phyloP scores from a whole-genome alignment of 352 stramenopile genomes.

The Pseudoperonospora humuli region DNA sequence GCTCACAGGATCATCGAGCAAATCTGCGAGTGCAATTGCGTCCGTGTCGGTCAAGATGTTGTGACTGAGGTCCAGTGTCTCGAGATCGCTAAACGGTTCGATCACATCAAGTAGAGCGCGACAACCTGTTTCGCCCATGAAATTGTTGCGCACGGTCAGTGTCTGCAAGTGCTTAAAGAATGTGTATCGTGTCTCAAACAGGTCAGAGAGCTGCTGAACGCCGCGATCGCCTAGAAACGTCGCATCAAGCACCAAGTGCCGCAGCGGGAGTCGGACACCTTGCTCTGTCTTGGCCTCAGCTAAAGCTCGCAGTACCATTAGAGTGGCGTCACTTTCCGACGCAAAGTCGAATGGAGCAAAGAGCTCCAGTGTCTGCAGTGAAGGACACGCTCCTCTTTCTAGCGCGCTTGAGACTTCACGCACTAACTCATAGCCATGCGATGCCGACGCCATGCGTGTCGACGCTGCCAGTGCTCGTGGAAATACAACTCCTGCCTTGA shows the following conservation, averaged over 20 bases:
- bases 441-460: constrained; percentile 17
- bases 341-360: constrained; percentile 55
- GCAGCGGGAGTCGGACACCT: constrained; percentile 6
- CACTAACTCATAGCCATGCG: constrained; percentile 35
- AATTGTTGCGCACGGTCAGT: constrained; percentile 51
- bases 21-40: constrained; percentile 31
- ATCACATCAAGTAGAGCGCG: constrained; percentile 24
- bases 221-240: constrained; percentile 51
- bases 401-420: constrained; percentile 32
- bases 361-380: constrained; percentile 35
- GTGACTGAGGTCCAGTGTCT: constrained; percentile 30
- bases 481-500: constrained; percentile 35
- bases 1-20: constrained; percentile 22
- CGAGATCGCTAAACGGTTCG: constrained; percentile 22
- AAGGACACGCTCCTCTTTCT: constrained; percentile 24
- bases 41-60: constrained; percentile 64
- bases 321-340: constrained; percentile 39
- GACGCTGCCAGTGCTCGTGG: constrained; percentile 18
- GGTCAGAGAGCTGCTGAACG: constrained; percentile 24
- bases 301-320: constrained; percentile 31
- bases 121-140: constrained; percentile 47
- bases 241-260: constrained; percentile 42
- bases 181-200: constrained; percentile 18
- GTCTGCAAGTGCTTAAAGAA: constrained; percentile 30
- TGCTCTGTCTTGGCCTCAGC: constrained; percentile 1